phyloP scores from a whole-genome alignment of 495 filamentous ascomycete genomes.

The Lasiosphaeria miniovina region DNA sequence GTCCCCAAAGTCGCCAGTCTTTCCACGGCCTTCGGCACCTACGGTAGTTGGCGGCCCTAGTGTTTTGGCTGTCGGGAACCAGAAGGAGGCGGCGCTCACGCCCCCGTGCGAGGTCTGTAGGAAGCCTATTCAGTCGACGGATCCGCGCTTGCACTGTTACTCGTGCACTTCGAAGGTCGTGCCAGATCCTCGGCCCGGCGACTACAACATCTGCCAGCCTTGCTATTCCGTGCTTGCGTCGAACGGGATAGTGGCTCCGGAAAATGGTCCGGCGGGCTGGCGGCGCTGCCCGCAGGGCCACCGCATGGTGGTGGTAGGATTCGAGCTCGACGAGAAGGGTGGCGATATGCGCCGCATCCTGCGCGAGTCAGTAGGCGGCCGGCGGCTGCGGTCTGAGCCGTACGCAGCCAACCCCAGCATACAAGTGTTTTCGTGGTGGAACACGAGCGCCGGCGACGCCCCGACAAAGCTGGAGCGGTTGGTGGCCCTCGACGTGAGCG shows the following conservation, averaged over 20 bases:
- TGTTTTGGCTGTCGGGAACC: slow-evolving; percentile 30
- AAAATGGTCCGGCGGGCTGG: slow-evolving; percentile 79
- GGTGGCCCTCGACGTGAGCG: slow-evolving; percentile 34
- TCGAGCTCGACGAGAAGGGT: slow-evolving; percentile 56
- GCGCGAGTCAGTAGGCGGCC: slow-evolving; percentile 71
- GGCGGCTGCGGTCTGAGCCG: slow-evolving; percentile 46
- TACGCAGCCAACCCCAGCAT: slow-evolving; percentile 25
- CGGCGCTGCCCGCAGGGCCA: slow-evolving; percentile 75
- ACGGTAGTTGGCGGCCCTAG: slow-evolving; percentile 38
- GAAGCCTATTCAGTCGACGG: slow-evolving; percentile 62
- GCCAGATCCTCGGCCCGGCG: slow-evolving; percentile 30
- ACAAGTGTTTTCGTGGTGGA: slow-evolving; percentile 30
- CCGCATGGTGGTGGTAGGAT: slow-evolving; percentile 78
- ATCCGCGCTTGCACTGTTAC: slow-evolving; percentile 71
- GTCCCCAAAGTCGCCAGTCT: slow-evolving; percentile 5
- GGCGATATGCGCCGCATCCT: slow-evolving; percentile 49
- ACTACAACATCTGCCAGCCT: slow-evolving; percentile 76
- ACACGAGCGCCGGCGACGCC: slow-evolving; percentile 13
- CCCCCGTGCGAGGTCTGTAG: slow-evolving; percentile 74
- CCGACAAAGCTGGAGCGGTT: slow-evolving; percentile 26
- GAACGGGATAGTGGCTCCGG: slow-evolving; percentile 58
- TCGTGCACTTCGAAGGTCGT: slow-evolving; percentile 34
- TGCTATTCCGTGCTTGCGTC: slow-evolving; percentile 69
- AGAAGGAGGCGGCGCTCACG: slow-evolving; percentile 59
- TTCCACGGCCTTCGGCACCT: slow-evolving; percentile 21